Percentiles rank a stretch among this genome's conserved stretches.
Conservation (phyloP, 2,329 filamentous ascomycete species). For the Pseudocercospora crystallina region DNA sequence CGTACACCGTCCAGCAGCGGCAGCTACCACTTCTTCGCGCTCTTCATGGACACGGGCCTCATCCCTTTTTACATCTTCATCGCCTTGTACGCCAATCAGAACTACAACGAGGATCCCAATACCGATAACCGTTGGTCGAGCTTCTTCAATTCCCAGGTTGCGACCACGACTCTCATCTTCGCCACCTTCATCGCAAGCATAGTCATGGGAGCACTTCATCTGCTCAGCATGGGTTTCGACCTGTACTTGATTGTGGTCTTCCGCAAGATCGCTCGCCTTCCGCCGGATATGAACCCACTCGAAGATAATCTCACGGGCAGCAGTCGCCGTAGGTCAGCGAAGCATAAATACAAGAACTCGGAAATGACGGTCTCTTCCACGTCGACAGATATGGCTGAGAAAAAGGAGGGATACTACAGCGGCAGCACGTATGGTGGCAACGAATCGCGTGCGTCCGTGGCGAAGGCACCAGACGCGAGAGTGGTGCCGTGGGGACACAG, state of each 20-base stretch:
- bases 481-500: constrained; percentile 80
- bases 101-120: constrained; percentile 50
- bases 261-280: constrained; percentile 75
- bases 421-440: constrained; percentile 45
- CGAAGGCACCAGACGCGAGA: constrained; percentile 43
- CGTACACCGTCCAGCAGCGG: constrained; percentile 78
- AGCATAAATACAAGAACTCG: constrained; percentile 73
- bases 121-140: constrained; percentile 64
- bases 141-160: constrained; percentile 58
- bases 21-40: constrained; percentile 85
- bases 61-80: constrained; percentile 65
- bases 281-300: constrained; percentile 93
- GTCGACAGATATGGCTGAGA: constrained; percentile 47
- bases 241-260: constrained; percentile 77
- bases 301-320: constrained; percentile 80
- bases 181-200: constrained; percentile 69
- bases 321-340: constrained; percentile 40
- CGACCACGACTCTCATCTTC: constrained; percentile 59
- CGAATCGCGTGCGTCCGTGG: constrained; percentile 38
- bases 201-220: constrained; percentile 65
- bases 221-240: constrained; percentile 68
- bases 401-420: constrained; percentile 56
- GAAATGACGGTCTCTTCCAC: constrained; percentile 43
- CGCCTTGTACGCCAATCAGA: constrained; percentile 53
- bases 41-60: constrained; percentile 67